Conservation (phyloP, 2,329 filamentous ascomycete genomes). For the Arthroderma sp. region DNA sequence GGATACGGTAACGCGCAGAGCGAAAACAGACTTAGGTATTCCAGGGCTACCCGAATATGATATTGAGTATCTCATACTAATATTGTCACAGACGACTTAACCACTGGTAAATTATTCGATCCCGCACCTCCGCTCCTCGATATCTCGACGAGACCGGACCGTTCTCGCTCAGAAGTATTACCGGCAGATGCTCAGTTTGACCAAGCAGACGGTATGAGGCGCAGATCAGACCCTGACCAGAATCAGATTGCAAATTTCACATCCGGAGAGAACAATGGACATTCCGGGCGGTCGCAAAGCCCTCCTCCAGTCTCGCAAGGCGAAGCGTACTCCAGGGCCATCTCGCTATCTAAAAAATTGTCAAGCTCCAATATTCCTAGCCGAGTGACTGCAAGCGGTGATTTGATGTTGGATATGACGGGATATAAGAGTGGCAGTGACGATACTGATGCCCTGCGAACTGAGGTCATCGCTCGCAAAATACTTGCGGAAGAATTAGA, state of each 20-base stretch:
- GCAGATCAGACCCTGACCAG: too few species aligned
- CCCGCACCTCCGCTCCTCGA: too few species aligned
- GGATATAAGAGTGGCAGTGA: slow-evolving; percentile 86
- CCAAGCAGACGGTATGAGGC: too few species aligned
- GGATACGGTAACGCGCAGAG: slow-evolving; percentile 18
- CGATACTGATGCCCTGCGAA: slow-evolving; percentile 80
- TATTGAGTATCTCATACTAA: too few species aligned
- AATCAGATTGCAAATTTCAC: too few species aligned
- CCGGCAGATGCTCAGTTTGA: too few species aligned
- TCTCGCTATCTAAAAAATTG: slow-evolving; percentile 72
- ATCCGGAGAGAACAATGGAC: too few species aligned
- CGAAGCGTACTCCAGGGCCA: slow-evolving; percentile 72
- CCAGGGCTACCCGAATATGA: too few species aligned
- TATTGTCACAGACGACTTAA: too few species aligned
- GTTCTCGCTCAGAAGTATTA: too few species aligned
- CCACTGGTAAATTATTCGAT: too few species aligned
- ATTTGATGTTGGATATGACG: slow-evolving; percentile 96
- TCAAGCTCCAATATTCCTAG: slow-evolving; percentile 85
- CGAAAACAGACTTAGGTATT: slow-evolving; percentile 26
- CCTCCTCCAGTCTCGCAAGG: slow-evolving; percentile 57
- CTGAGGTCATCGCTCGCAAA: slow-evolving; percentile 85
- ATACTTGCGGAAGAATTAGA: slow-evolving; percentile 86
- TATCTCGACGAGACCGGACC: too few species aligned
- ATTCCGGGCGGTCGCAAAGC: slow-evolving; percentile 48
- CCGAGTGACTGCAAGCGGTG: slow-evolving; percentile 80